Percentiles rank a stretch among this genome's conserved stretches.
Evolutionary conservation across 805 yeast genomes (phyloP).

Genomic region (Zygosaccharomyces gambellarensis): DNA sequence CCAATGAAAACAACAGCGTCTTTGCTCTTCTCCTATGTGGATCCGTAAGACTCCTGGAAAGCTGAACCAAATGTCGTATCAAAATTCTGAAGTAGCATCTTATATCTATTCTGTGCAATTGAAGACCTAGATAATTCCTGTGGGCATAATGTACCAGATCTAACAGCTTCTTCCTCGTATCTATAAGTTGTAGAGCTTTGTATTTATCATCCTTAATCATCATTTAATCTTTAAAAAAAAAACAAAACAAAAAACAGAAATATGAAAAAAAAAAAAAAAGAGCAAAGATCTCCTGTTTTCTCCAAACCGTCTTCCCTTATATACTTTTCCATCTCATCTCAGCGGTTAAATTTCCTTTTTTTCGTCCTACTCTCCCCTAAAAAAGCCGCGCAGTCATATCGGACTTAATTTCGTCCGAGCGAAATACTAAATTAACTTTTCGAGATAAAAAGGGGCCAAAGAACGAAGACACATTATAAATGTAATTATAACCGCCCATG

Average conservation of each 20-base stretch:
- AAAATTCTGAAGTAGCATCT: conserved; percentile 15
- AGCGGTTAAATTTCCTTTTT: not conserved
- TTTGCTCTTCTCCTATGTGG: conserved; percentile 25
- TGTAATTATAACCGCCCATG: not conserved
- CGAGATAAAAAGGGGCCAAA: not conserved
- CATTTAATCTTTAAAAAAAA: not conserved
- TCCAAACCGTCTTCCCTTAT: not conserved
- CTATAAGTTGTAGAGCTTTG: not conserved
- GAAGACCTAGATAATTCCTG: conserved; percentile 22
- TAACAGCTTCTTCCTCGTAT: conserved; percentile 7
- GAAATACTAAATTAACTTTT: too few species aligned
- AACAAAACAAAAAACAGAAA: not conserved
- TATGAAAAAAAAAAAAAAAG: not conserved
- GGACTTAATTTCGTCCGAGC: not conserved
- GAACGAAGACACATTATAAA: not conserved
- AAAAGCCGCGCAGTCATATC: not conserved
- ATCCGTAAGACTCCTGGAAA: conserved; percentile 12
- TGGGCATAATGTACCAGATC: conserved; percentile 14
- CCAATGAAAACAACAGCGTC: conserved; percentile 20
- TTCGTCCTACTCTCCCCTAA: not conserved
- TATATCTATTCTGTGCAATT: conserved; percentile 17
- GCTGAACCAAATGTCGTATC: conserved; percentile 20
- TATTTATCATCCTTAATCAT: not conserved
- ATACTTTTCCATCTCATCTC: not conserved
- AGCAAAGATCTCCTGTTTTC: not conserved